Conservation (phyloP, 441 rosid species). For the Mallotus japonicus region DNA sequence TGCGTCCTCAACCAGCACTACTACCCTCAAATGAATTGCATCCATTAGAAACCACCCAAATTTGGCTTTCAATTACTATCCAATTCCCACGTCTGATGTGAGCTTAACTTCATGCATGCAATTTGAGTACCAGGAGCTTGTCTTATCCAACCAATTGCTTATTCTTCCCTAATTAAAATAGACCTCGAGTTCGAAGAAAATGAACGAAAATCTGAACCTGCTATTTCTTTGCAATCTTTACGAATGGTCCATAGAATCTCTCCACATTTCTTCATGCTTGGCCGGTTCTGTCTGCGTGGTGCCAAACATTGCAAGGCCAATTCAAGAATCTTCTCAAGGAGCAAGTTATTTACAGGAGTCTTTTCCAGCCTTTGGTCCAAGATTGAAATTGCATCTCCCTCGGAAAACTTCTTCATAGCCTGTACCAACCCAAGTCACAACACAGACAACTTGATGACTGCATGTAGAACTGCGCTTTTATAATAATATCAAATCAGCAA, state of each 20-base stretch:
- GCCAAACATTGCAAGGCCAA: slow-evolving; percentile 77
- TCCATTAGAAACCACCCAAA: background rate
- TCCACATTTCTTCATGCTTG: slow-evolving; percentile 80
- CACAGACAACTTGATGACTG: background rate
- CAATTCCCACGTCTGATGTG: background rate
- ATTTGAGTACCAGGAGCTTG: too few relatives aligned
- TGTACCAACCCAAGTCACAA: slow-evolving; percentile 35
- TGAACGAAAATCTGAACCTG: slow-evolving; percentile 32
- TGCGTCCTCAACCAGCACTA: slow-evolving; percentile 1
- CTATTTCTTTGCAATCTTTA: slow-evolving; percentile 66
- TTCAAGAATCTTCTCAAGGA: slow-evolving; percentile 69
- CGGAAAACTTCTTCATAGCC: slow-evolving; percentile 71
- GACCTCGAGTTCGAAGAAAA: slow-evolving; percentile 40
- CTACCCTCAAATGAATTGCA: background rate
- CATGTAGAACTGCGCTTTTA: background rate
- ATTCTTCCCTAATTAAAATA: slow-evolving; percentile 24
- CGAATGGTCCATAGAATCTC: slow-evolving; percentile 89
- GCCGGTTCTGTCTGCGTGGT: slow-evolving; percentile 62
- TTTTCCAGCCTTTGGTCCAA: slow-evolving; percentile 73
- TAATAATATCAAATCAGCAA: background rate
- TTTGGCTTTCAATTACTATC: background rate
- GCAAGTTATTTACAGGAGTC: slow-evolving; percentile 44
- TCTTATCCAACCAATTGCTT: background rate
- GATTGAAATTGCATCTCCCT: slow-evolving; percentile 54
- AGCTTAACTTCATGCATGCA: background rate